Evolutionary conservation across 768 basidiomycete genomes (phyloP).

Genomic region (Neoboletus brunneissimus): DNA sequence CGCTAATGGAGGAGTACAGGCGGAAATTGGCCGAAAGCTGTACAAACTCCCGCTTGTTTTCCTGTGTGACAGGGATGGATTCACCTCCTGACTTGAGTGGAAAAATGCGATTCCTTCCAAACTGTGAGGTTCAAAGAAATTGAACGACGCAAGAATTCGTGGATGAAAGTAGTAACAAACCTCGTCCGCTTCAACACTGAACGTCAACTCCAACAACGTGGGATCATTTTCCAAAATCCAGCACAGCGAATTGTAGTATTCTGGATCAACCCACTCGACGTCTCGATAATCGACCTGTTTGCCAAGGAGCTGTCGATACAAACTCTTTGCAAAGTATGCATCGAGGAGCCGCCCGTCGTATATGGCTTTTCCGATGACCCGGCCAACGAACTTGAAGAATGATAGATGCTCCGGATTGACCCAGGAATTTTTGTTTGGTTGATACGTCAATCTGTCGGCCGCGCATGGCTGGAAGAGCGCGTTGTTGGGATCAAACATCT

Average conservation of each 20-base stretch:
- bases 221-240: slow-evolving; percentile 99
- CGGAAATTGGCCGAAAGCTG: slow-evolving; percentile 94
- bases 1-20: slow-evolving; percentile 89
- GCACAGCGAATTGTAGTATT: slow-evolving; percentile 95
- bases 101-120: slow-evolving; percentile 87
- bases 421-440: slow-evolving; percentile 91
- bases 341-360: slow-evolving; percentile 95
- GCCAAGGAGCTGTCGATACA: slow-evolving; percentile 93
- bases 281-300: slow-evolving; percentile 95
- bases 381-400: slow-evolving; percentile 99
- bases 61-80: slow-evolving; percentile 83
- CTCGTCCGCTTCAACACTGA: slow-evolving; percentile 96
- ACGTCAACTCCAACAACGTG: slow-evolving; percentile 80
- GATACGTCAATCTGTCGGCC: slow-evolving; percentile 91
- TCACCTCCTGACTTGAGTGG: slow-evolving; percentile 86
- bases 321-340: slow-evolving; percentile 95
- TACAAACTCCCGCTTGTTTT: slow-evolving; percentile 96
- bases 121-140: slow-evolving; percentile 42
- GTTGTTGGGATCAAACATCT: slow-evolving; percentile 99
- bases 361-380: slow-evolving; percentile 96
- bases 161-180: slow-evolving; percentile 30
- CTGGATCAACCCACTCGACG: slow-evolving; percentile 97
- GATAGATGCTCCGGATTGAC: slow-evolving; percentile 94
- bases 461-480: slow-evolving; percentile 98
- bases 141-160: not conserved